A percentile compares a stretch with the other conserved stretches of the same genome.
Conservation (phyloP, 2,329 filamentous ascomycete genomes). For the Epichloe elymi region DNA sequence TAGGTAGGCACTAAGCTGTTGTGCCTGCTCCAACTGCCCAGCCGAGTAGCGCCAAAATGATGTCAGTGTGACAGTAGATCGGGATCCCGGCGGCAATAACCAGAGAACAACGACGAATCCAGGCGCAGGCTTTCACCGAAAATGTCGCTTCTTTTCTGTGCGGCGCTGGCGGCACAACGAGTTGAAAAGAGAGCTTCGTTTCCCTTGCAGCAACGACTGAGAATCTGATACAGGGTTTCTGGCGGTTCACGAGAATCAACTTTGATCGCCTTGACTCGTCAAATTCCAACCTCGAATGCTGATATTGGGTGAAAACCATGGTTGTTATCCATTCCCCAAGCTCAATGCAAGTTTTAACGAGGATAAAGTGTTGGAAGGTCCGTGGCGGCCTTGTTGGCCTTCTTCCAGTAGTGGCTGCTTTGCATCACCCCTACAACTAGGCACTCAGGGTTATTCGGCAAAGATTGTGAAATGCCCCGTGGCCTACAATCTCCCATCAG, state of each 20-base stretch:
- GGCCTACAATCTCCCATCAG: not conserved
- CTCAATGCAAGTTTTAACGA: no score
- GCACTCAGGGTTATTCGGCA: not conserved
- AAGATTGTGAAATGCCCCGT: not conserved
- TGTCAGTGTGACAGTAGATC: not conserved
- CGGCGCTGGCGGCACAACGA: not conserved
- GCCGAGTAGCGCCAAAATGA: not conserved
- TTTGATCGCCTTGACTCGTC: no score
- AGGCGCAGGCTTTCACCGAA: not conserved
- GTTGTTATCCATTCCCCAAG: no score
- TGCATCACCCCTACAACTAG: not conserved
- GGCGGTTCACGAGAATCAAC: no score
- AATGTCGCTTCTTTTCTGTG: not conserved
- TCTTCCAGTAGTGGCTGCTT: not conserved
- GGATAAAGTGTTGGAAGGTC: no score
- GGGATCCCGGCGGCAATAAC: not conserved
- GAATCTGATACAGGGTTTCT: not conserved
- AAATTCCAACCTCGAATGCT: no score
- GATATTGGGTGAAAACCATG: no score
- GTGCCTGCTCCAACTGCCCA: not conserved
- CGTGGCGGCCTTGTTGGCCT: no score
- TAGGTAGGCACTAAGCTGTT: not conserved
- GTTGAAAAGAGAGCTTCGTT: not conserved
- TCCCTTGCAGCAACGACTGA: not conserved
- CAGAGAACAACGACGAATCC: not conserved